Evolutionary conservation across 176 grass and related monocot genomes (phyloP), one percentile per base, ranked within the genome.

Genomic region (Oryza nivara): DNA sequence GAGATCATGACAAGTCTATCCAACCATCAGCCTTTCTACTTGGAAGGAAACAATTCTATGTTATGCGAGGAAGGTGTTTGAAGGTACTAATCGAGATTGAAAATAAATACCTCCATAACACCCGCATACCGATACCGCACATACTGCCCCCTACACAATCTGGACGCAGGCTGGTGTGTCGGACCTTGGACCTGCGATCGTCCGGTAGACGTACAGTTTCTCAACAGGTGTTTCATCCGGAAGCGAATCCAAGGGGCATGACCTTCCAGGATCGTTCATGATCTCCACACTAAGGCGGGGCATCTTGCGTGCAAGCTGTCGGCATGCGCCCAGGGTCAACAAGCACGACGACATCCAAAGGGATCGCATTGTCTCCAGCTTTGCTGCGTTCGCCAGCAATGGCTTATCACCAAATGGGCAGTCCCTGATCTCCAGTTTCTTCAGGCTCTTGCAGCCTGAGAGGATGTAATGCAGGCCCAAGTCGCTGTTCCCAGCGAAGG

Each of bases 341-440:
- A 61, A 77, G 80, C 90, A 92, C 15, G 93, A 88, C 67, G 86
- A 92, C 90, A 95, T 95, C 93, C 90, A 95, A 95, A 95, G 93
- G 93, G 90, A 95, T 95, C 90, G 90, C 93, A 95, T 92, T 92
- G 88, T 95, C 90, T 90, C 85, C 67, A 92, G 88, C 88, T 95
- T 95, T 45, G 79, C 85, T 58, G 85, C 88, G 81, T 95, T 92
- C 58, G 83, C 80, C 79, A 92, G 78, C 88, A 95, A 84, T 2
- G 93, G 79, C 65, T 75, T 86, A 78, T 88, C 83, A 0, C 93
- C 93, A 84, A 95, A 95, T 19, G 93, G 90, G 80, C 93, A 95
- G 72, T 95, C 90, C 82, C 88, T 90, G 41, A 95, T 92, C 78
- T 92, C 93, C 67, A 95, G 90, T 77, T 92, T 95, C 83, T 87